Conservation (phyloP, 2,329 filamentous ascomycete species). For the Hypoxylon sp. region DNA sequence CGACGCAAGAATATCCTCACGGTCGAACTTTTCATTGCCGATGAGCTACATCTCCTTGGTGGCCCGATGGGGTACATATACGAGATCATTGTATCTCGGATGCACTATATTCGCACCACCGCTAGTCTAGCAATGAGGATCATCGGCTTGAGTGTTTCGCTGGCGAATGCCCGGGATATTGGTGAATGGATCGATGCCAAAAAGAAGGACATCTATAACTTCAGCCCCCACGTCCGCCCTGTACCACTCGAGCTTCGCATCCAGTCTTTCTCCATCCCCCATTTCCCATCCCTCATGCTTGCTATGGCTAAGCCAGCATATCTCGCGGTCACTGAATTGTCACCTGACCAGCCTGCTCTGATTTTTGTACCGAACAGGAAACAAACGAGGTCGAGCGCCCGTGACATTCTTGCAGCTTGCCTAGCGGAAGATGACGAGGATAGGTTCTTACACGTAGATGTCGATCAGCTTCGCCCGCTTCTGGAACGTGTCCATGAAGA, state of each 20-base stretch:
- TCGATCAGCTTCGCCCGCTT: conserved; percentile 85
- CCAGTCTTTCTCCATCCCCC: conserved; percentile 94
- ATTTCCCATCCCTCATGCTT: conserved; percentile 98
- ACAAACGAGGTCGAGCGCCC: conserved; percentile 88
- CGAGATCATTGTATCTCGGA: conserved; percentile 96
- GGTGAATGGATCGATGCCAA: conserved; percentile 98
- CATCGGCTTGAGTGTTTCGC: conserved; percentile 88
- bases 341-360: conserved; percentile 88
- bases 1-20: conserved; percentile 94
- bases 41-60: conserved; percentile 94
- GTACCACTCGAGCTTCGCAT: conserved; percentile 94
- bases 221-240: conserved; percentile 90
- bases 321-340: conserved; percentile 87
- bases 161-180: conserved; percentile 93
- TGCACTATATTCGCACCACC: conserved; percentile 95
- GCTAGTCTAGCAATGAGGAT: conserved; percentile 88
- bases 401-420: conserved; percentile 89
- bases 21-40: conserved; percentile 91
- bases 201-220: conserved; percentile 99
- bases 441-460: conserved; percentile 88
- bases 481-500: conserved; percentile 88
- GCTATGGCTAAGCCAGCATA: conserved; percentile 98
- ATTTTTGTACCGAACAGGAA: conserved; percentile 95
- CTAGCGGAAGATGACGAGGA: conserved; percentile 92
- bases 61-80: conserved; percentile 90